Evolutionary conservation across 2,329 filamentous ascomycete genomes (phyloP).

Genomic region (Sporothrix pseudoabietina): DNA sequence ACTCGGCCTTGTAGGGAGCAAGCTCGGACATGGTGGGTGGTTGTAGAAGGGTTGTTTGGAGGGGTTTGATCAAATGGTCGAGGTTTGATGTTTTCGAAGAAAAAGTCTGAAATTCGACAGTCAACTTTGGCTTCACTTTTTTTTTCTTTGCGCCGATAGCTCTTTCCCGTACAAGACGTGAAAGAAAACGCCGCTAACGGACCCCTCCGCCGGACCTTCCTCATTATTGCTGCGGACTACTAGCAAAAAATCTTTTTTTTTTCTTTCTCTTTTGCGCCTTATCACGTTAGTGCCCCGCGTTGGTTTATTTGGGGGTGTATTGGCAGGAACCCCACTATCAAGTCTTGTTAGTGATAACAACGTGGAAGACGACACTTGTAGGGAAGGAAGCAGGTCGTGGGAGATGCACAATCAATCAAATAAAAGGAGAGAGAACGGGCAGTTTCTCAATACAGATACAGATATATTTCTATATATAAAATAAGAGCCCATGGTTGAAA

Average conservation of each 20-base stretch:
- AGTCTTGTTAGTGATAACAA: not conserved
- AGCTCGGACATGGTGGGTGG: slow-evolving; percentile 42
- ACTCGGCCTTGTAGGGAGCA: slow-evolving; percentile 68
- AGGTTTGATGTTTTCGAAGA: not conserved
- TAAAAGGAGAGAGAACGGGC: too few species aligned
- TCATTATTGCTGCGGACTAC: not conserved
- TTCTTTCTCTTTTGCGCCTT: not conserved
- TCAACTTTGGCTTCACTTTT: slow-evolving; percentile 4
- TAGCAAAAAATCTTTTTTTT: slow-evolving; percentile 11
- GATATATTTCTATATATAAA: too few species aligned
- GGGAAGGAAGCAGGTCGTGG: not conserved
- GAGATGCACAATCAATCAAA: not conserved
- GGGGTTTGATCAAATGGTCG: not conserved
- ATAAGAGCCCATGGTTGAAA: too few species aligned
- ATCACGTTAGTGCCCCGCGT: slow-evolving; percentile 13
- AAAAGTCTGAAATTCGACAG: not conserved
- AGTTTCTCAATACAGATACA: too few species aligned
- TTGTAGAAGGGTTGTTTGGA: not conserved
- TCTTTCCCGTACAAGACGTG: not conserved
- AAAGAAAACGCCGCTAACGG: slow-evolving; percentile 9
- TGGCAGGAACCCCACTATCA: slow-evolving; percentile 2
- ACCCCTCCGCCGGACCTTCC: slow-evolving; percentile 18
- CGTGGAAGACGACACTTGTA: not conserved
- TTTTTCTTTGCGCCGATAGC: not conserved
- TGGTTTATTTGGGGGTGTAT: not conserved